Evolutionary conservation across 768 basidiomycete species (phyloP).

Genomic region (Lactarius trivialis): DNA sequence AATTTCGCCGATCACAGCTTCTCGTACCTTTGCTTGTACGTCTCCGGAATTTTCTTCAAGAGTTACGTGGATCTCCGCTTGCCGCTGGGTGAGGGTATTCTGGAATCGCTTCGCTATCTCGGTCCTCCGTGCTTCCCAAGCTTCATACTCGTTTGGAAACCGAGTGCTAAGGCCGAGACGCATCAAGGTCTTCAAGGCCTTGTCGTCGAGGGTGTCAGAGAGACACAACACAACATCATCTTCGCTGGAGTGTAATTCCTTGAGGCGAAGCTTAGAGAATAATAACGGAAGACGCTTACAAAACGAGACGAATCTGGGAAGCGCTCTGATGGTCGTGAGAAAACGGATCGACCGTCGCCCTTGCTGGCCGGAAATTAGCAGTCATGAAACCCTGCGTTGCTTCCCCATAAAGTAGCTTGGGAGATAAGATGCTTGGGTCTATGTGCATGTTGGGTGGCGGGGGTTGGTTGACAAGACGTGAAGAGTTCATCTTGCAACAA

Average conservation of each 20-base stretch:
- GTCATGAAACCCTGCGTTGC: constrained; percentile 23
- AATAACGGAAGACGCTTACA: background rate
- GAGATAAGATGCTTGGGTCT: background rate
- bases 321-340: background rate
- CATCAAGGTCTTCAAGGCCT: constrained; percentile 5
- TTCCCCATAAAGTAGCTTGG: constrained; percentile 21
- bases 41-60: background rate
- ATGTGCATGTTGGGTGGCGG: background rate
- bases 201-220: constrained; percentile 14
- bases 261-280: background rate
- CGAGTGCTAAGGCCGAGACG: background rate
- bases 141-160: background rate
- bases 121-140: background rate
- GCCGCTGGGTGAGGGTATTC: background rate
- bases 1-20: constrained; percentile 3
- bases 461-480: background rate
- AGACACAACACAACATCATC: constrained; percentile 9
- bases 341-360: background rate
- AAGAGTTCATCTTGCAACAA: constrained; percentile 2
- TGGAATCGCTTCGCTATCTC: background rate
- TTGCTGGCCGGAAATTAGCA: constrained; percentile 1
- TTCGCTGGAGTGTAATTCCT: background rate
- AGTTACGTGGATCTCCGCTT: background rate
- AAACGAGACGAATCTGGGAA: constrained; percentile 3
- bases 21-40: background rate